Percentiles rank a stretch among this genome's conserved stretches.
These are phyloP conservation scores for Cladosporium cucumerinum DNA, from an alignment of 2,329 filamentous ascomycete genomes.

Conservation along the genomic window DNA sequence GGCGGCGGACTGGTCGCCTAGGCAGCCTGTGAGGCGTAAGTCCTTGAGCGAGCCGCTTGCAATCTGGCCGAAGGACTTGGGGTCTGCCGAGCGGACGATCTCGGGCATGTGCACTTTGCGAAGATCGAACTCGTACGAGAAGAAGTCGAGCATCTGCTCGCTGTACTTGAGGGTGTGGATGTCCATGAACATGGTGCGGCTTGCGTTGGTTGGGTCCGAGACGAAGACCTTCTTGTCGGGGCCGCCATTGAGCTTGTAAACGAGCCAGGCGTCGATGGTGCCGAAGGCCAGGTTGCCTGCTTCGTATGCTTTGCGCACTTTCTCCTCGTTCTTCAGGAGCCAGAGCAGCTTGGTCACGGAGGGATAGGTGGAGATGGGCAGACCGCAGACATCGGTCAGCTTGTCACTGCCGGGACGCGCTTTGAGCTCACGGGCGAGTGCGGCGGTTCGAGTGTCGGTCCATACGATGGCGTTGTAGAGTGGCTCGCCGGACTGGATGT, in stretches of 20 bases:
- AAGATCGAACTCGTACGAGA: constrained; percentile 62
- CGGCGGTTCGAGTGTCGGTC: constrained; percentile 79
- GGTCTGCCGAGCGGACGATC: constrained; percentile 77
- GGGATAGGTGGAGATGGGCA: constrained; percentile 84
- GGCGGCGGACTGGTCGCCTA: constrained; percentile 80
- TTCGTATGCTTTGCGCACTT: constrained; percentile 71
- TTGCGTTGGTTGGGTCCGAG: constrained; percentile 84
- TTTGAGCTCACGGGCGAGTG: constrained; percentile 75
- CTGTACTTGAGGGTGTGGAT: constrained; percentile 77
- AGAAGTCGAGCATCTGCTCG: constrained; percentile 72
- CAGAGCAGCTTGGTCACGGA: constrained; percentile 82
- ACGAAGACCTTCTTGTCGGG: constrained; percentile 66
- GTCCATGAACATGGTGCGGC: constrained; percentile 93
- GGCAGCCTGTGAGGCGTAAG: constrained; percentile 72
- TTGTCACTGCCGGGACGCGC: constrained; percentile 63
- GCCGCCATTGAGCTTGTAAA: constrained; percentile 79
- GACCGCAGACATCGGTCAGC: constrained; percentile 68
- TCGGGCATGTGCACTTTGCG: constrained; percentile 73
- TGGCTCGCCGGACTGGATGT: constrained; percentile 73
- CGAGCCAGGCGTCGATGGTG: constrained; percentile 83
- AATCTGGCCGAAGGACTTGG: constrained; percentile 68
- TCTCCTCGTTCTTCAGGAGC: constrained; percentile 69
- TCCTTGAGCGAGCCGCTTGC: constrained; percentile 64
- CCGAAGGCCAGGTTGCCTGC: constrained; percentile 75
- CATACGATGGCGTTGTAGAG: constrained; percentile 84